Percentiles rank a stretch among this genome's conserved stretches.
Conservation (phyloP, 306 rosid species). For the Malus domestica region DNA sequence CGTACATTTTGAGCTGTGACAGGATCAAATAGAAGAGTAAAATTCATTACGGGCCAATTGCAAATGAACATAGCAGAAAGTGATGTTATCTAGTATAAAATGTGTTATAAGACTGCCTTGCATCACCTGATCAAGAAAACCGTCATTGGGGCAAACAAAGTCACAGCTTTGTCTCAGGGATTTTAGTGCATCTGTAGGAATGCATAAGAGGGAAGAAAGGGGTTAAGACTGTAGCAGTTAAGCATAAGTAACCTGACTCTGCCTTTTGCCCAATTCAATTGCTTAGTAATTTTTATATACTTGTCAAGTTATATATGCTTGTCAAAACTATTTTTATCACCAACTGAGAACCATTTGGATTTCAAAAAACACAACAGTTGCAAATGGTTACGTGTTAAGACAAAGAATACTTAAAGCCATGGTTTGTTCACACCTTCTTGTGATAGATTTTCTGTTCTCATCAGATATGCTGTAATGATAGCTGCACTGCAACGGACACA, state of each 20-base stretch:
- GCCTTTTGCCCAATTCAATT: neutral
- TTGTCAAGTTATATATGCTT: neutral
- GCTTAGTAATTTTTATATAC: neutral
- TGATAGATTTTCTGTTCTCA: constrained; percentile 74
- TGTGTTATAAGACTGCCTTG: constrained; percentile 8
- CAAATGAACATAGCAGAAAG: neutral
- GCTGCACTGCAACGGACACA: constrained; percentile 81
- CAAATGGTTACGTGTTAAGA: constrained; percentile 18
- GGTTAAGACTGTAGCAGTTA: neutral
- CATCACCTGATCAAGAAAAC: constrained; percentile 81
- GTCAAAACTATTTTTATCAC: neutral
- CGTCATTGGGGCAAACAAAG: constrained; percentile 93
- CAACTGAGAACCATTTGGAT: neutral
- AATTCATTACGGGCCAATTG: neutral
- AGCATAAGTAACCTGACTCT: neutral
- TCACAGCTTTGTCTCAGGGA: constrained; percentile 70
- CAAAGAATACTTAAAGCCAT: constrained; percentile 25
- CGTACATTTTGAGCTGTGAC: constrained; percentile 71
- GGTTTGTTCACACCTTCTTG: constrained; percentile 60
- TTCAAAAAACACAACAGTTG: constrained; percentile 1
- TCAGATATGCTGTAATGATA: constrained; percentile 76
- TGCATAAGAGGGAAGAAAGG: neutral
- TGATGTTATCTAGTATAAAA: constrained; percentile 6
- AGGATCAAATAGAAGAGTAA: constrained; percentile 3
- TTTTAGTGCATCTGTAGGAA: constrained; percentile 70